Evolutionary conservation across 352 stramenopile genomes (phyloP).

Genomic region (Thraustotheca clavata): DNA sequence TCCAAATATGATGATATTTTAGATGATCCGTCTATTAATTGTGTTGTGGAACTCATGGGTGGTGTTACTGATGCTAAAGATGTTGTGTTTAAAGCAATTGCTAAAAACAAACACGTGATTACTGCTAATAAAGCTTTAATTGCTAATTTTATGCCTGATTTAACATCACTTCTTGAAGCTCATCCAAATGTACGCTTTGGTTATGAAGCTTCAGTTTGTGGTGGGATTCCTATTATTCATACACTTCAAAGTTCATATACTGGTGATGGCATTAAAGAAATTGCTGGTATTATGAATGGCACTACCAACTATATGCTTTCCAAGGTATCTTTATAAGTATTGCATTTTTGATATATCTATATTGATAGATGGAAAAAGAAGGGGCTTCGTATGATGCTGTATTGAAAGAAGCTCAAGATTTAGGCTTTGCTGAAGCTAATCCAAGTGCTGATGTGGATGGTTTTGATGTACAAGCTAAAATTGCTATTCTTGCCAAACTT

Average conservation of each 20-base stretch:
- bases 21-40: slow-evolving; percentile 90
- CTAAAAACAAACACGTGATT: slow-evolving; percentile 90
- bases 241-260: slow-evolving; percentile 89
- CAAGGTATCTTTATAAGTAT: slow-evolving; percentile 37
- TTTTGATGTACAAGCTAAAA: slow-evolving; percentile 94
- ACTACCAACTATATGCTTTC: slow-evolving; percentile 98
- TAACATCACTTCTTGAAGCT: slow-evolving; percentile 71
- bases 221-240: slow-evolving; percentile 96
- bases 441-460: slow-evolving; percentile 94
- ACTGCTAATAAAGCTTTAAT: slow-evolving; percentile 97
- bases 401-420: slow-evolving; percentile 88
- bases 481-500: slow-evolving; percentile 92
- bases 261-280: slow-evolving; percentile 88
- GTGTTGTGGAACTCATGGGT: slow-evolving; percentile 95
- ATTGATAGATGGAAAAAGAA: slow-evolving; percentile 84
- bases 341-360: neutral
- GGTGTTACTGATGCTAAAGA: slow-evolving; percentile 91
- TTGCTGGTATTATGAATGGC: slow-evolving; percentile 96
- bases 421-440: slow-evolving; percentile 92
- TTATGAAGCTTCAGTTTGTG: slow-evolving; percentile 94
- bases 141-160: slow-evolving; percentile 89
- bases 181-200: slow-evolving; percentile 83
- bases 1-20: slow-evolving; percentile 80
- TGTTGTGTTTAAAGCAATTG: slow-evolving; percentile 88
- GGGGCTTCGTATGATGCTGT: slow-evolving; percentile 88